Conservation (phyloP, 164 flowering plant genomes). For the Kingdonia uniflora region DNA sequence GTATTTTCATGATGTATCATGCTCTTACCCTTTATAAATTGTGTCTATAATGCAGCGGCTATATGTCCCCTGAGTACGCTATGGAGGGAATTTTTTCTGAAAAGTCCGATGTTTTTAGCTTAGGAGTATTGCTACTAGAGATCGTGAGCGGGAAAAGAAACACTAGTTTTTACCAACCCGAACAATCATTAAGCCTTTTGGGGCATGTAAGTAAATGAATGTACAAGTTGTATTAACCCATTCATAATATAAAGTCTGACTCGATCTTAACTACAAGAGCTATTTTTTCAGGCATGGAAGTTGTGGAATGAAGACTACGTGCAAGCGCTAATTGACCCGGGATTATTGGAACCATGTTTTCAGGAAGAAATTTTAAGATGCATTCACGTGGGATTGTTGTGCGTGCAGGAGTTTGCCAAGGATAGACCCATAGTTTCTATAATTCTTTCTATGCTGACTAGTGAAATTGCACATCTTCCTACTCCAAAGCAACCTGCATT, state of each 20-base stretch:
- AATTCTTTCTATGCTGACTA: constrained; percentile 12
- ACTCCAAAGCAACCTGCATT: constrained; percentile 15
- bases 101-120: constrained; percentile 16
- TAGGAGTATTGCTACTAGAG: constrained; percentile 16
- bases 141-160: constrained; percentile 12
- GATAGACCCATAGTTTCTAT: constrained; percentile 19
- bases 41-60: constrained; percentile 10
- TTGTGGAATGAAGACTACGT: constrained; percentile 10
- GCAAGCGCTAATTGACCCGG: background rate
- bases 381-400: constrained; percentile 14
- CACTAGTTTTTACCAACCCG: constrained; percentile 5
- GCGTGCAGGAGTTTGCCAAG: constrained; percentile 12
- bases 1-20: background rate
- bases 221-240: background rate
- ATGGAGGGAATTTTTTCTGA: constrained; percentile 11
- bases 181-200: background rate
- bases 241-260: background rate
- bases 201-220: constrained; percentile 8
- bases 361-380: constrained; percentile 6
- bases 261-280: background rate
- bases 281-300: constrained; percentile 13
- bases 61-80: constrained; percentile 19
- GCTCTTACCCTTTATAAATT: background rate
- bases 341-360: background rate
- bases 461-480: constrained; percentile 11